Evolutionary conservation across 2,329 filamentous ascomycete genomes (phyloP).

Genomic region (Xylariomycetidae sp.): DNA sequence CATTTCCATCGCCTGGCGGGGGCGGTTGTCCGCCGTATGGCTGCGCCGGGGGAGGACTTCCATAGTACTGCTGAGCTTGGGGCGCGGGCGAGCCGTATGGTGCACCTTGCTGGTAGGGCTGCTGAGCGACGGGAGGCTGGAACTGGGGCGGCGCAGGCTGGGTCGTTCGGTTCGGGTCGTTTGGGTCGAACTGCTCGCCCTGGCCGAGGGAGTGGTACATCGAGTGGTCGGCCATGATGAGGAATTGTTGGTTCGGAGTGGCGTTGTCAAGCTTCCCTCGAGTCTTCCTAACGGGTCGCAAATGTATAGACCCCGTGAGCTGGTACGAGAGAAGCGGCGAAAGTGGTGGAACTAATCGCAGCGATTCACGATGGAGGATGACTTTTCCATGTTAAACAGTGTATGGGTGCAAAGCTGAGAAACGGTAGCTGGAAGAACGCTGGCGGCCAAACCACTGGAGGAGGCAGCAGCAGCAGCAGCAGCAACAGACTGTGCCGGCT

Average conservation of each 20-base stretch:
- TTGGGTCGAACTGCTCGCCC: slow-evolving; percentile 47
- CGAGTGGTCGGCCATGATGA: slow-evolving; percentile 47
- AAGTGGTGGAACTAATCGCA: no score
- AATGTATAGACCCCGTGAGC: no score
- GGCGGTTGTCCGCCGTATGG: slow-evolving; percentile 28
- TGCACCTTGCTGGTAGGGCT: slow-evolving; percentile 52
- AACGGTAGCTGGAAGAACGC: no score
- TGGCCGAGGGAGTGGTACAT: slow-evolving; percentile 53
- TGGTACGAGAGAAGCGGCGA: neutral
- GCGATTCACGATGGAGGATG: no score
- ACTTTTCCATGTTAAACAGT: no score
- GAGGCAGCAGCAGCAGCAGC: no score
- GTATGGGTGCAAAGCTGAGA: no score
- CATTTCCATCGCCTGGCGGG: slow-evolving; percentile 36
- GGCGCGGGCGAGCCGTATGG: slow-evolving; percentile 34
- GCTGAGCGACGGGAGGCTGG: slow-evolving; percentile 46
- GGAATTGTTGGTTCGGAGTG: neutral
- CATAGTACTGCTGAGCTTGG: slow-evolving; percentile 35
- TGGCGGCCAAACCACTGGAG: no score
- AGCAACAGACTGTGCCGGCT: no score
- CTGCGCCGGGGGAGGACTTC: slow-evolving; percentile 28
- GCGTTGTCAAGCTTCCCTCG: neutral
- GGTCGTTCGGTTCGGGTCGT: slow-evolving; percentile 44
- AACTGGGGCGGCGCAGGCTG: slow-evolving; percentile 51
- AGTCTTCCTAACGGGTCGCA: no score